A percentile compares a stretch with the other conserved stretches of the same genome.
Conservation (phyloP, 768 basidiomycete species). For the Boletus pseudo-olivaceus region DNA sequence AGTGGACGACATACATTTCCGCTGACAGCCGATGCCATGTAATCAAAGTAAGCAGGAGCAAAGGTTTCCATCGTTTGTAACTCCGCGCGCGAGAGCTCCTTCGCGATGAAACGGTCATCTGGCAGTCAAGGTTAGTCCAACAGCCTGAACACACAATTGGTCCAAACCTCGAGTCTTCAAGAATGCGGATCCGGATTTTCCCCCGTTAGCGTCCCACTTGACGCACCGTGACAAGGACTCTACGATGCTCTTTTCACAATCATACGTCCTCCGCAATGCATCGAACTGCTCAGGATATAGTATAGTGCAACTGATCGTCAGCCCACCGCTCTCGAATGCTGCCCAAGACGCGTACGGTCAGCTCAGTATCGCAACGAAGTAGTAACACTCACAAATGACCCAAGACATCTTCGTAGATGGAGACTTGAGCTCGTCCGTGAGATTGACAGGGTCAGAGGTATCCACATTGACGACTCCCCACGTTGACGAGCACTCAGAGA, state of each 20-base stretch:
- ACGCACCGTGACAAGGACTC: conserved; percentile 92
- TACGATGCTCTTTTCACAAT: conserved; percentile 91
- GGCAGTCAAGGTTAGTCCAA: neutral
- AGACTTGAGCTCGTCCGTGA: conserved; percentile 70
- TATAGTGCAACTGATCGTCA: conserved; percentile 90
- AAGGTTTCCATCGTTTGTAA: conserved; percentile 95
- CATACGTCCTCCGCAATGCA: conserved; percentile 85
- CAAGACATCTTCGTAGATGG: conserved; percentile 79
- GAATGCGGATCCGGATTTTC: conserved; percentile 96
- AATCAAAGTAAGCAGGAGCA: conserved; percentile 96
- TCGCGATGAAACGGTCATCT: conserved; percentile 99
- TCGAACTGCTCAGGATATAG: conserved; percentile 98
- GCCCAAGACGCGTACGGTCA: neutral
- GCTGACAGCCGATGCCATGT: conserved; percentile 92
- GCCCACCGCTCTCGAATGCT: conserved; percentile 89
- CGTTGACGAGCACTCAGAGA: conserved; percentile 79
- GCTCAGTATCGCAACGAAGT: neutral
- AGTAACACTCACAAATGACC: conserved; percentile 62
- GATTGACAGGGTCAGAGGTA: conserved; percentile 57
- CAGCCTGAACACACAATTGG: neutral
- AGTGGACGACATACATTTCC: conserved; percentile 57
- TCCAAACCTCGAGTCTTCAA: conserved; percentile 84
- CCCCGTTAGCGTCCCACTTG: conserved; percentile 94
- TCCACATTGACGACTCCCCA: conserved; percentile 93
- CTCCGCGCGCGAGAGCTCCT: conserved; percentile 88